phyloP scores from a whole-genome alignment of 352 stramenopile species.

The Globisporangium barbulae region DNA sequence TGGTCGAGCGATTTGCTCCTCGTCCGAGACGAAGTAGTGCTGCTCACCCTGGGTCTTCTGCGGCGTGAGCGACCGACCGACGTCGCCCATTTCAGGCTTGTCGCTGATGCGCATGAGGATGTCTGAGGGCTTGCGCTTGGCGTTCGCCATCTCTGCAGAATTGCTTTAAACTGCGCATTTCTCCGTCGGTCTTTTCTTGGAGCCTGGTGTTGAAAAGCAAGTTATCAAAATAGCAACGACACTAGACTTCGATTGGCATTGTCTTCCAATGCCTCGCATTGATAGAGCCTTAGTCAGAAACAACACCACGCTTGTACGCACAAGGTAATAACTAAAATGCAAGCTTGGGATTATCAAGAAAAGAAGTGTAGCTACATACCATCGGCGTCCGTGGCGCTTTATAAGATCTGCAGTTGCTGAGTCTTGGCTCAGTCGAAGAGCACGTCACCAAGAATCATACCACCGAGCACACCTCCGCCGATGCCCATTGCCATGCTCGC shows the following conservation, averaged over 20 bases:
- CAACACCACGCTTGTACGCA: not conserved
- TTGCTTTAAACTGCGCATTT: not conserved
- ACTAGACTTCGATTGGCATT: not conserved
- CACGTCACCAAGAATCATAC: conserved; percentile 69
- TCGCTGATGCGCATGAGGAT: conserved; percentile 5
- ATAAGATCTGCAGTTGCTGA: not conserved
- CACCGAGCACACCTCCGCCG: conserved; percentile 68
- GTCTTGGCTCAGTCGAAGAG: conserved; percentile 36
- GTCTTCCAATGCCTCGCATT: no score
- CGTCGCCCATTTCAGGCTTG: not conserved
- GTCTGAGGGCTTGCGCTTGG: conserved; percentile 9
- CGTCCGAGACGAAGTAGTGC: conserved; percentile 28
- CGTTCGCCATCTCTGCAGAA: not conserved
- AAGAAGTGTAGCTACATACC: conserved; percentile 7
- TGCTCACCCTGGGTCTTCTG: conserved; percentile 10
- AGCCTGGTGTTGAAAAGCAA: conserved; percentile 3
- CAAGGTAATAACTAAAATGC: not conserved
- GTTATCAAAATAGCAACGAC: conserved; percentile 1
- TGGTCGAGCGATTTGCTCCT: conserved; percentile 6
- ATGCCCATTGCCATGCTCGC: conserved; percentile 63
- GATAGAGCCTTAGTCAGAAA: not conserved
- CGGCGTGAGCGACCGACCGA: not conserved
- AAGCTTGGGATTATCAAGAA: conserved; percentile 1
- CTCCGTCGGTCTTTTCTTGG: not conserved
- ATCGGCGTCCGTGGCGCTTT: not conserved